Evolutionary conservation across 2,329 filamentous ascomycete genomes (phyloP).

Genomic region (Aspergillaceae sp.): DNA sequence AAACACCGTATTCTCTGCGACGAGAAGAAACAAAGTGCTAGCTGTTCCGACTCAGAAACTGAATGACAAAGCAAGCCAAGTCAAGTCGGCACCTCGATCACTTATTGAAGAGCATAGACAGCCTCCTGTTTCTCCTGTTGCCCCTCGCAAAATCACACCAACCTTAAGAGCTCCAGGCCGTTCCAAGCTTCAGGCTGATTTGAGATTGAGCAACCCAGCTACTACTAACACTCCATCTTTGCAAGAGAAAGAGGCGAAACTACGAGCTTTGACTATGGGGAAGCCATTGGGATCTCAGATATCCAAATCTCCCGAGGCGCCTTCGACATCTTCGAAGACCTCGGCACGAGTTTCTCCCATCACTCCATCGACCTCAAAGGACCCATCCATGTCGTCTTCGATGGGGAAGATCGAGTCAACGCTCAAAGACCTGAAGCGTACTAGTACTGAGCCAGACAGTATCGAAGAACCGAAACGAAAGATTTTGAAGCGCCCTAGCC

Average conservation of each 20-base stretch:
- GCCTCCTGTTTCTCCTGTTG: slow-evolving; percentile 12
- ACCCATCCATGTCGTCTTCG: slow-evolving; percentile 1
- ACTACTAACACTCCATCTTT: not conserved
- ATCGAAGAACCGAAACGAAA: not conserved
- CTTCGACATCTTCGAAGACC: not conserved
- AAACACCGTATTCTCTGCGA: slow-evolving; percentile 24
- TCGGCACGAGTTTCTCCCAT: not conserved
- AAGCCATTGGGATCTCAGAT: slow-evolving; percentile 8
- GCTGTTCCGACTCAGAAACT: slow-evolving; percentile 35
- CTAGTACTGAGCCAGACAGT: not conserved
- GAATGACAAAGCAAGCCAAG: slow-evolving; percentile 28
- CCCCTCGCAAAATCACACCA: slow-evolving; percentile 8
- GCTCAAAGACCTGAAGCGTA: too few species aligned
- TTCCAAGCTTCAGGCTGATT: not conserved
- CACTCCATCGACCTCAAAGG: not conserved
- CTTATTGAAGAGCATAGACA: slow-evolving; percentile 36
- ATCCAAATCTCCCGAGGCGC: slow-evolving; percentile 1
- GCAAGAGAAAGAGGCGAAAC: slow-evolving; percentile 18
- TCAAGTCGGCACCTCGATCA: slow-evolving; percentile 32
- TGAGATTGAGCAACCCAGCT: not conserved
- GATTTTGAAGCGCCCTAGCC: not conserved
- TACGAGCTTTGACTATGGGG: slow-evolving; percentile 23
- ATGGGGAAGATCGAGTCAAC: slow-evolving; percentile 1
- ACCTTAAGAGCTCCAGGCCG: slow-evolving; percentile 4
- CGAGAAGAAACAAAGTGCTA: slow-evolving; percentile 29